A percentile compares a stretch with the other conserved stretches of the same genome.
These are phyloP conservation scores for Trichosanthes cucumerina DNA, from an alignment of 306 rosid species.

Conservation along the genomic window DNA sequence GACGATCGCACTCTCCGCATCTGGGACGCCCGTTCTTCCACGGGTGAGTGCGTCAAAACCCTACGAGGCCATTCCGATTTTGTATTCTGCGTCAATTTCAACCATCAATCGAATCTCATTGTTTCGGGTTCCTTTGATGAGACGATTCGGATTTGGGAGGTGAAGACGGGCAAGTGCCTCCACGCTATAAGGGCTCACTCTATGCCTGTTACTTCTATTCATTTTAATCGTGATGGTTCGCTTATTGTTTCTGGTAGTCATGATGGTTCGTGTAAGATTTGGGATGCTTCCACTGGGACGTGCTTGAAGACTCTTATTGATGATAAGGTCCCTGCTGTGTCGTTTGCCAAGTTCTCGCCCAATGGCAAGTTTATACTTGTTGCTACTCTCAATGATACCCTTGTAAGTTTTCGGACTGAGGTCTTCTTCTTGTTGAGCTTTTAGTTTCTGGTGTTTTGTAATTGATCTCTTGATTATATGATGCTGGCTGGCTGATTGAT, in stretches of 20 bases:
- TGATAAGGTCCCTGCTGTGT: conserved; percentile 61
- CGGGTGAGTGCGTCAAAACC: conserved; percentile 66
- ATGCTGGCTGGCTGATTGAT: not conserved
- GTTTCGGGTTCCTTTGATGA: conserved; percentile 92
- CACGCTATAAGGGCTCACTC: conserved; percentile 49
- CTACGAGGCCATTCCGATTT: conserved; percentile 63
- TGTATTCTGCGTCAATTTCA: conserved; percentile 85
- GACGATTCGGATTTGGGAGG: conserved; percentile 82
- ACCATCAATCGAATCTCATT: conserved; percentile 60
- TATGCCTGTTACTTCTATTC: conserved; percentile 75
- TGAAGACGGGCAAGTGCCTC: conserved; percentile 67
- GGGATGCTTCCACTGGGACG: conserved; percentile 53
- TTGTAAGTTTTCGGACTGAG: conserved; percentile 32
- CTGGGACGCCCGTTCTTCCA: conserved; percentile 64
- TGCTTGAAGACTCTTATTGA: conserved; percentile 59
- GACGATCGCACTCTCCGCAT: conserved; percentile 84
- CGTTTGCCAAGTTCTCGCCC: conserved; percentile 85
- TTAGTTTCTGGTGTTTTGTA: not conserved
- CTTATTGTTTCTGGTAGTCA: conserved; percentile 83
- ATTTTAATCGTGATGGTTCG: conserved; percentile 83
- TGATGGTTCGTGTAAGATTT: conserved; percentile 84
- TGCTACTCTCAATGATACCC: conserved; percentile 85
- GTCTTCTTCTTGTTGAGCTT: not conserved
- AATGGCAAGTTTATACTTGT: conserved; percentile 85
- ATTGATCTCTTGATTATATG: not conserved